A percentile compares a stretch with the other conserved stretches of the same genome.
These are phyloP conservation scores for Phytophthora niederhauseri DNA, from an alignment of 352 stramenopile species.

Conservation along the genomic window DNA sequence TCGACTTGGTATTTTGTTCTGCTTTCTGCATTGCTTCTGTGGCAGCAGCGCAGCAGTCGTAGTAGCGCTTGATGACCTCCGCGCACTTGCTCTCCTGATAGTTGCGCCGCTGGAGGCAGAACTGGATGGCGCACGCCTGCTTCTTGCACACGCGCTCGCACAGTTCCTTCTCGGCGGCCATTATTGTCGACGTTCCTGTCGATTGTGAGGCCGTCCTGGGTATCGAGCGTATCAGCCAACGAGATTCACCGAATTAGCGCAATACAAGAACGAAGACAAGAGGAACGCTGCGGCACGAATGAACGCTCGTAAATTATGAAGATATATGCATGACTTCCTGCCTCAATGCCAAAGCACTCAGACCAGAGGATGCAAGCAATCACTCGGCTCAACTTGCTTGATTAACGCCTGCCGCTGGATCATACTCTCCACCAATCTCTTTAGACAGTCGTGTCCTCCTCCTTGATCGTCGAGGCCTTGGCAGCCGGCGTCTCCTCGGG, in stretches of 20 bases:
- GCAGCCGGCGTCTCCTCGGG: conserved; percentile 54
- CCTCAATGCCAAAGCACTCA: not conserved
- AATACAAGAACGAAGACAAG: not conserved
- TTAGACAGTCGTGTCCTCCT: conserved; percentile 51
- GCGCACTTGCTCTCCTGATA: conserved; percentile 81
- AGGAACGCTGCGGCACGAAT: conserved; percentile 8
- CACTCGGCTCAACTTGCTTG: conserved; percentile 5
- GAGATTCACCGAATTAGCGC: conserved; percentile 9
- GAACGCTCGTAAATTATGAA: conserved; percentile 42
- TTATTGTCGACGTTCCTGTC: conserved; percentile 18
- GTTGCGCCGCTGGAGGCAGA: conserved; percentile 70
- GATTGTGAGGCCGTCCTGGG: conserved; percentile 21
- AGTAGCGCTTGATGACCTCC: conserved; percentile 69
- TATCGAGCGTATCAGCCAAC: conserved; percentile 19
- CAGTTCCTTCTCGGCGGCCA: conserved; percentile 37
- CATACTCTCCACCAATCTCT: conserved; percentile 15
- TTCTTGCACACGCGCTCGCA: conserved; percentile 74
- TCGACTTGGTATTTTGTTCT: conserved; percentile 21
- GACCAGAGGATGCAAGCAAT: not conserved
- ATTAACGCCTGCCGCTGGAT: conserved; percentile 12
- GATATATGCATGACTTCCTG: conserved; percentile 31
- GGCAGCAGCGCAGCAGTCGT: conserved; percentile 67
- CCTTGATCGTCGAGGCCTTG: conserved; percentile 27
- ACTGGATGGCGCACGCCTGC: conserved; percentile 83
- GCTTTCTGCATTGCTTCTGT: conserved; percentile 34